A percentile compares a stretch with the other conserved stretches of the same genome.
These are phyloP conservation scores for Aspergillus bombycis DNA, from an alignment of 2,329 filamentous ascomycete species.

Conservation along the genomic window DNA sequence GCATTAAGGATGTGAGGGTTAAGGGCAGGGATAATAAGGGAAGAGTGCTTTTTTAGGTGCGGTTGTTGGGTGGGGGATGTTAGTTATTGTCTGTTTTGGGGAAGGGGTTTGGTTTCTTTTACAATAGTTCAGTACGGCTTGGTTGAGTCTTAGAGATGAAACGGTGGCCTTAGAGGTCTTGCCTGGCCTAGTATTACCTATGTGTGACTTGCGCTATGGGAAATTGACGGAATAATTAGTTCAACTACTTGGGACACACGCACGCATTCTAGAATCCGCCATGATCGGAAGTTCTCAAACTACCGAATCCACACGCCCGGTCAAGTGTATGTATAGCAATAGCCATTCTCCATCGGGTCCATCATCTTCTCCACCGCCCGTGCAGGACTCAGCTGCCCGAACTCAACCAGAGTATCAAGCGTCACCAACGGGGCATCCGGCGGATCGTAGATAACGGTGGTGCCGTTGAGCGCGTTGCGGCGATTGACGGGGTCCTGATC, in stretches of 20 bases:
- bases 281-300: neutral
- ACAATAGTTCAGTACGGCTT: too few relatives aligned
- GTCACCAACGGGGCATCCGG: constrained; percentile 8
- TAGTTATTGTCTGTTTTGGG: too few relatives aligned
- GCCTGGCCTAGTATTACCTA: too few relatives aligned
- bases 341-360: constrained; percentile 22
- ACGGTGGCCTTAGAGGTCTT: too few relatives aligned
- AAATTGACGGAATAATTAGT: neutral
- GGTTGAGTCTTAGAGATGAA: too few relatives aligned
- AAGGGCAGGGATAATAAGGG: neutral
- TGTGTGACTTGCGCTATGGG: neutral
- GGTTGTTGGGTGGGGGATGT: neutral
- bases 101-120: too few relatives aligned
- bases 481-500: constrained; percentile 11
- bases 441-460: constrained; percentile 9
- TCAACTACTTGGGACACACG: neutral
- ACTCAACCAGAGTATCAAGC: constrained; percentile 22
- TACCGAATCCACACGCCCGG: accelerated
- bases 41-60: constrained; percentile 4
- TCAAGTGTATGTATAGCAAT: constrained; percentile 31
- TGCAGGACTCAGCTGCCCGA: constrained; percentile 23
- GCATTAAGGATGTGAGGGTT: constrained; percentile 6
- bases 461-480: constrained; percentile 20
- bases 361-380: constrained; percentile 25
- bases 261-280: neutral